Conservation (phyloP, 768 basidiomycete species). For the Auricularia sp. region DNA sequence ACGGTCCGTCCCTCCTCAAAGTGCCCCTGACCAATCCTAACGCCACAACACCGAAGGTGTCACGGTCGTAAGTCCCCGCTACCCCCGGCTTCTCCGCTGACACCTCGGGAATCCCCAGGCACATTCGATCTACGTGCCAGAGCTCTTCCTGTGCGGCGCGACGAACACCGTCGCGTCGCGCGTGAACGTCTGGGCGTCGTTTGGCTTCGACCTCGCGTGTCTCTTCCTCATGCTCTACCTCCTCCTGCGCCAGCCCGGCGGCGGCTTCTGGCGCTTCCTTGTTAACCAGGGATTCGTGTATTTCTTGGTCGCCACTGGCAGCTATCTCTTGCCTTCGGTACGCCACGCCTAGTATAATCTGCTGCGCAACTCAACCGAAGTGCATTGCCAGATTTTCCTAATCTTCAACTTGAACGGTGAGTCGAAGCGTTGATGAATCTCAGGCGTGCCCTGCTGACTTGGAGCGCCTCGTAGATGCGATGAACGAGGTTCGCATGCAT, state of each 20-base stretch:
- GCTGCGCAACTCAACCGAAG: too few species aligned
- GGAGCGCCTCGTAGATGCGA: background rate
- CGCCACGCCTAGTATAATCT: accelerated
- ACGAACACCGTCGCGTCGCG: background rate
- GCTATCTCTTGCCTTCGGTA: background rate
- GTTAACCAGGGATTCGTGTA: background rate
- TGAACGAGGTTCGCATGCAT: background rate
- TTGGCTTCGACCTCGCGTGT: background rate
- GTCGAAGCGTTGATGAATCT: background rate
- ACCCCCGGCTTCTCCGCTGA: background rate
- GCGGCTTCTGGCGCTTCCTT: background rate
- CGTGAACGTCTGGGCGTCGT: background rate
- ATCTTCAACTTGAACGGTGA: background rate
- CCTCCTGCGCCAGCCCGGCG: background rate
- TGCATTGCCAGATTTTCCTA: background rate
- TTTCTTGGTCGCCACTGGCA: background rate
- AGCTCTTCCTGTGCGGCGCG: background rate
- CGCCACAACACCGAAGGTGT: background rate
- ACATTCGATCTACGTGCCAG: background rate
- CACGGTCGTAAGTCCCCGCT: background rate
- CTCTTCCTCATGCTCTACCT: background rate
- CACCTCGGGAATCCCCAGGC: background rate
- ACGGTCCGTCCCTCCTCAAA: background rate
- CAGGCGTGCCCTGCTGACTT: background rate
- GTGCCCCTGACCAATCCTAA: background rate